Evolutionary conservation across 2,329 filamentous ascomycete species (phyloP), one percentile per base, ranked within the genome.

Genomic region (Talaromyces sp.): DNA sequence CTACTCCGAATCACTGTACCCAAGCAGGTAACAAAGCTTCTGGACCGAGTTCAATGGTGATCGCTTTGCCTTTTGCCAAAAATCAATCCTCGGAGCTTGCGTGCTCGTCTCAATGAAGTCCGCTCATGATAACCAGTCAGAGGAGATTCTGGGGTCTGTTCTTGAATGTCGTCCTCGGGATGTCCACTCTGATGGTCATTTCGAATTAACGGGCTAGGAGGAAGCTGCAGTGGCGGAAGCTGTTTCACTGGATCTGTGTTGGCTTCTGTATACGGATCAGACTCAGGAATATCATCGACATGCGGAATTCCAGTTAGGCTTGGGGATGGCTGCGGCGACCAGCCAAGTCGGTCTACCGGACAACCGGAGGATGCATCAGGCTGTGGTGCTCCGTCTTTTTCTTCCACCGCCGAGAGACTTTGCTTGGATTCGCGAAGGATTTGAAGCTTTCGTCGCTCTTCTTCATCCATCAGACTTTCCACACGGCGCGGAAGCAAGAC

Each of bases 391-490:
- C 43, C 41, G 9, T 58, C 51, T 24, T 19, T 55, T 3, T 61
- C 59, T 26, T 19, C 26, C 21, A 54, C 21, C 27, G 55, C 24
- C 11, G 31, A 52, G 19, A 52, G 24, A 52, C 48, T 41, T 21
- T 26, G 48, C 27, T 60, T 57, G 19, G 24, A 24, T 14, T 54
- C 60, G 41, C 19, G 19, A 17, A 55, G 21, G 19, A 55, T 41
- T 3, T 61, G 46, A 9, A 92, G 90, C 68, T 91, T 89, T 64
- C 82, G 83, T 38, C 85, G 83, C 69, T 93, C 90, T 71, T 94
- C 90, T 7, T 88, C 86, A 63, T 85, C 85, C 84, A 95, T 90
- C 68, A 93, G 85, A 67, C 83, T 89, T 67, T 92, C 88, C 54
- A 92, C 85, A 48, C 85, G 80, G 12, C 85, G 82, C 0, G 89